Base-by-base conservation (phyloP, 1,284 basidiomycete genomes). In the Leccinum variabile region DNA sequence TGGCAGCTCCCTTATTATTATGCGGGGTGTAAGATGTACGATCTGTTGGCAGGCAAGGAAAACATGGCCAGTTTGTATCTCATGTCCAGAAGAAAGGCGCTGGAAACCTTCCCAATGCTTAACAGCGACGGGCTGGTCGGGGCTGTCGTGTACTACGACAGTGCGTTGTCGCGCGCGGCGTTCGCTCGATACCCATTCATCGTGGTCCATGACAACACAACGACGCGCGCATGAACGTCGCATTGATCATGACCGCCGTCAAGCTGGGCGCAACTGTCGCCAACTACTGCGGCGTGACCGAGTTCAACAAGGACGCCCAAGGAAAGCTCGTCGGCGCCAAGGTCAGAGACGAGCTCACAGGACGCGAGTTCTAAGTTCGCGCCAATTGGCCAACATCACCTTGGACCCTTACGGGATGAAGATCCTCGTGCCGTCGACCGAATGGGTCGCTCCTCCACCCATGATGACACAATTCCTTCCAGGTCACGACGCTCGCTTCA, bases 1-100 rank as follows among this genome's bases (percentile, higher is more conserved):
- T 98, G 96, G 95, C 95, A 98, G 73, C 84, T 98, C 5, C 97
- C 97, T 0, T 98, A 98, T 78, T 98, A 96, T 78, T 97, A 88
- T 81, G 89, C 88, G 2, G 97, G 97, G 16, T 97, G 94, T 81
- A 98, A 98, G 81, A 83, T 97, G 83, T 99, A 99, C 80, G 97
- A 99, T 76, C 54, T 98, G 32, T 82, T 99, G 35, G 97, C 97
- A 14, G 97, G 97, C 1, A 91, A 92, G 72, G 93, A 98, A 76
- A 98, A 98, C 78, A 98, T 98, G 94, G 94, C 97, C 76, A 84
- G 86, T 3, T 94, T 93, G 10, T 99, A 99, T 77, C 82, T 98
- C 68, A 95, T 99, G 89, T 91, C 90, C 72, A 92, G 91, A 74
- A 91, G 92, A 33, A 95, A 96, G 74, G 94, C 97, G 0, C 80